phyloP scores from a whole-genome alignment of 768 basidiomycete genomes.

The Amanita inopinata region DNA sequence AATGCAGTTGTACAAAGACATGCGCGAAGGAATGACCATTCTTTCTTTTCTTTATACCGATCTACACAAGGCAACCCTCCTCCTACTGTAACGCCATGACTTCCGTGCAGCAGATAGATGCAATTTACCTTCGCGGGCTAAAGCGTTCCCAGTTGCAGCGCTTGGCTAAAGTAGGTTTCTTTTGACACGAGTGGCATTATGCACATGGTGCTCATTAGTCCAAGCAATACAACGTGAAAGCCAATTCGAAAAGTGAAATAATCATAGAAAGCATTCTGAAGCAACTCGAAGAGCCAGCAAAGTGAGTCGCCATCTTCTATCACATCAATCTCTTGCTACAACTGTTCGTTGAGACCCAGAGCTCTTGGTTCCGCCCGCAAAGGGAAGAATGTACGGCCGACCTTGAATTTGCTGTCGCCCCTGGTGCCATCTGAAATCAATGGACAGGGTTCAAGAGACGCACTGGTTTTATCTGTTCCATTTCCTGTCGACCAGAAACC shows the following conservation, averaged over 20 bases:
- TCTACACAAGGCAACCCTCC: background rate
- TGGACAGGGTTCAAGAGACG: too few relatives aligned
- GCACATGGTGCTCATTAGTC: background rate
- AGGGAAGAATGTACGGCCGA: too few relatives aligned
- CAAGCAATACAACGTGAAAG: constrained; percentile 17
- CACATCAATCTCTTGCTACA: background rate
- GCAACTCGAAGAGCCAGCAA: background rate
- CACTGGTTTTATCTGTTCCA: too few relatives aligned
- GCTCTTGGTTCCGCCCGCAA: too few relatives aligned
- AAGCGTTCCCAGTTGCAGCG: constrained; percentile 13
- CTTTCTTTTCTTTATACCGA: too few relatives aligned
- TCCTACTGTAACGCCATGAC: background rate
- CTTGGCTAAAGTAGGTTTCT: constrained; percentile 14
- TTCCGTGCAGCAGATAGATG: constrained; percentile 6
- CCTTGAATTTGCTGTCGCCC: too few relatives aligned
- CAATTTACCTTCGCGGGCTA: constrained; percentile 8
- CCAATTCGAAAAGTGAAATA: constrained; percentile 14
- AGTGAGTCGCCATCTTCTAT: constrained; percentile 1
- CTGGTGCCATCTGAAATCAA: too few relatives aligned
- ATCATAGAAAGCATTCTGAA: constrained; percentile 14
- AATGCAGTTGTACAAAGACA: too few relatives aligned
- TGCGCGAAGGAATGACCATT: too few relatives aligned
- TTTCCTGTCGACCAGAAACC: too few relatives aligned
- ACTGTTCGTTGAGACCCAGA: background rate
- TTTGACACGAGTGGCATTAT: background rate